phyloP scores from a whole-genome alignment of 2,329 filamentous ascomycete species.

The Waltergamsia citrina region DNA sequence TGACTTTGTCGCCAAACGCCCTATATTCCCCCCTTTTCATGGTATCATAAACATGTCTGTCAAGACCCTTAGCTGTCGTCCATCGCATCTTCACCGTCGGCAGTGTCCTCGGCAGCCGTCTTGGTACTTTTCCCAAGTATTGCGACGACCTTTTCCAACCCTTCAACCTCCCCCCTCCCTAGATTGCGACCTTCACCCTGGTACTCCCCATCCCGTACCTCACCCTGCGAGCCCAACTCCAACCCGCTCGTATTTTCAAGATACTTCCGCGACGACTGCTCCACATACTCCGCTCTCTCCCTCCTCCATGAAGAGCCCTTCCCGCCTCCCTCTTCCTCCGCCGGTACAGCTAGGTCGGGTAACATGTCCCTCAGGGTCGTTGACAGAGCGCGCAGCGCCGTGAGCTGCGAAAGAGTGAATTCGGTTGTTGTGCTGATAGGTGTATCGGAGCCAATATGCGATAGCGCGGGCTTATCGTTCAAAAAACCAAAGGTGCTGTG shows the following conservation, averaged over 20 bases:
- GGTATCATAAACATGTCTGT: constrained; percentile 1
- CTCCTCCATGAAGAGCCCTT: constrained; percentile 48
- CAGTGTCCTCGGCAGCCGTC: neutral
- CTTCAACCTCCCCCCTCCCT: constrained; percentile 44
- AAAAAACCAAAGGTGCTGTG: constrained; percentile 43
- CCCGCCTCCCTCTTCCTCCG: constrained; percentile 22
- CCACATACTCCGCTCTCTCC: constrained; percentile 74
- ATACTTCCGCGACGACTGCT: constrained; percentile 67
- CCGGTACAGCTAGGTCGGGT: constrained; percentile 42
- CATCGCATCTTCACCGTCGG: neutral
- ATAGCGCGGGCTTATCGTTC: constrained; percentile 36
- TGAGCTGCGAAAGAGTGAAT: constrained; percentile 77
- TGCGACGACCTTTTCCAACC: constrained; percentile 40
- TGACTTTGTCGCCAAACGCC: no score
- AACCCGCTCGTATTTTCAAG: constrained; percentile 62
- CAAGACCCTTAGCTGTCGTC: constrained; percentile 20
- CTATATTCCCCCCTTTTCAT: neutral
- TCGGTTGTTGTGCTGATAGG: constrained; percentile 62
- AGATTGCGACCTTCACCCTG: constrained; percentile 43
- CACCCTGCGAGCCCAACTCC: constrained; percentile 51
- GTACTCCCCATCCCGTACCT: constrained; percentile 57
- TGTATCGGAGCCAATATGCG: constrained; percentile 37
- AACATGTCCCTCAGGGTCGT: constrained; percentile 52
- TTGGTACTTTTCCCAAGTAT: constrained; percentile 27
- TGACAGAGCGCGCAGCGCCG: constrained; percentile 62